These are phyloP conservation scores for Colletotrichum sojae DNA, from an alignment of 2,329 filamentous ascomycete genomes.

Conservation along the genomic window DNA sequence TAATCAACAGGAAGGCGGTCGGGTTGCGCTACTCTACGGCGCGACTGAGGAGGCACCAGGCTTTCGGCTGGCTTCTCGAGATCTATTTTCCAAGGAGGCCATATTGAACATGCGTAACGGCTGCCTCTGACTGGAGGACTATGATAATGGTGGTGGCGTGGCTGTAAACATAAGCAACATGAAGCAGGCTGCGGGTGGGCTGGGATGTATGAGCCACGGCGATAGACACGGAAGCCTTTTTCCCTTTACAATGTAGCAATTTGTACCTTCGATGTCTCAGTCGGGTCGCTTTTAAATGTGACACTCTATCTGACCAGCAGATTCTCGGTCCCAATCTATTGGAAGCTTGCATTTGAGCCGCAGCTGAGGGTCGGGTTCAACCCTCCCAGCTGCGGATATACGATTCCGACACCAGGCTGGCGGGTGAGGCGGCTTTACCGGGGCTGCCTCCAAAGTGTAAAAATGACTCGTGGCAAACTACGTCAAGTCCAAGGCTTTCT, in stretches of 20 bases:
- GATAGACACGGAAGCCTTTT: background rate
- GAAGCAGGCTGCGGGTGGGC: background rate
- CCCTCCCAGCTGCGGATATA: background rate
- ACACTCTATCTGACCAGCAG: no score
- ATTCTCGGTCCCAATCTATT: background rate
- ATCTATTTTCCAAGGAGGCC: background rate
- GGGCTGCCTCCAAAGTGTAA: background rate
- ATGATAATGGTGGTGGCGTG: background rate
- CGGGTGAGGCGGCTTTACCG: background rate
- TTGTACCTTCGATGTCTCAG: background rate
- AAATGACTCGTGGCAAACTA: background rate
- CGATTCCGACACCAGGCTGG: background rate
- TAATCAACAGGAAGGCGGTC: conserved; percentile 3
- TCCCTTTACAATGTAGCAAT: background rate
- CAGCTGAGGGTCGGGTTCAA: background rate
- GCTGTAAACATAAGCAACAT: background rate
- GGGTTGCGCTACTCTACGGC: background rate
- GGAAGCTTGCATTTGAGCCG: background rate
- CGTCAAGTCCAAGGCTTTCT: no score
- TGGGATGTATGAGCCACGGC: background rate
- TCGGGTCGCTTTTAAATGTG: no score
- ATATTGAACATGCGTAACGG: background rate
- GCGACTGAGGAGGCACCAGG: conserved; percentile 3
- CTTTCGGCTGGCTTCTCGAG: background rate
- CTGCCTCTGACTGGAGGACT: background rate